These are phyloP conservation scores for Fraxinus angustifolia DNA, from an alignment of 305 asterid species.

Conservation along the genomic window DNA sequence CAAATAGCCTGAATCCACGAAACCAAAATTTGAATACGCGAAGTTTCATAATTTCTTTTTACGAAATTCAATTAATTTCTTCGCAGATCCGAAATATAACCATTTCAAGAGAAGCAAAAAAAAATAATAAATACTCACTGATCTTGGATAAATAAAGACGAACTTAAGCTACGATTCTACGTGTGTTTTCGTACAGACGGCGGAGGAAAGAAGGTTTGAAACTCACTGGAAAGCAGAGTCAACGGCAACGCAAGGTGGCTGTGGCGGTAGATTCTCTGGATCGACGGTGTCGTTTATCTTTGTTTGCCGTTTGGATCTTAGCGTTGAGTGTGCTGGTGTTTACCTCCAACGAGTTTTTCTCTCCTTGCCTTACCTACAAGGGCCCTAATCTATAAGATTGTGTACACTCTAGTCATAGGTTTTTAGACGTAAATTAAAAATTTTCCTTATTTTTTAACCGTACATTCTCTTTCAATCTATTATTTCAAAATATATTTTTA, in stretches of 20 bases:
- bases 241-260: constrained; percentile 31
- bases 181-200: not conserved
- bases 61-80: constrained; percentile 3
- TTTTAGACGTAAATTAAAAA: too few species aligned
- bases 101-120: not conserved
- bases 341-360: not conserved
- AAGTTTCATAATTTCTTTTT: not conserved
- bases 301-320: not conserved
- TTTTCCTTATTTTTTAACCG: too few species aligned
- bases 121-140: not conserved
- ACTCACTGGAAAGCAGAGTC: constrained; percentile 28
- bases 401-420: not conserved
- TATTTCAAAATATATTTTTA: too few species aligned
- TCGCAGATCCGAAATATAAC: constrained; percentile 18
- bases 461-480: too few species aligned
- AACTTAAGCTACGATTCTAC: not conserved
- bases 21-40: constrained; percentile 10
- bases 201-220: constrained; percentile 6
- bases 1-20: constrained; percentile 12
- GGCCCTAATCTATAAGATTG: not conserved
- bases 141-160: not conserved
- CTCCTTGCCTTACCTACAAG: not conserved
- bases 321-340: not conserved
- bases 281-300: not conserved
- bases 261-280: constrained; percentile 21